Percentiles rank a stretch among this genome's conserved stretches.
Evolutionary conservation across 2,329 filamentous ascomycete species (phyloP).

Genomic region (Fusarium illudens): DNA sequence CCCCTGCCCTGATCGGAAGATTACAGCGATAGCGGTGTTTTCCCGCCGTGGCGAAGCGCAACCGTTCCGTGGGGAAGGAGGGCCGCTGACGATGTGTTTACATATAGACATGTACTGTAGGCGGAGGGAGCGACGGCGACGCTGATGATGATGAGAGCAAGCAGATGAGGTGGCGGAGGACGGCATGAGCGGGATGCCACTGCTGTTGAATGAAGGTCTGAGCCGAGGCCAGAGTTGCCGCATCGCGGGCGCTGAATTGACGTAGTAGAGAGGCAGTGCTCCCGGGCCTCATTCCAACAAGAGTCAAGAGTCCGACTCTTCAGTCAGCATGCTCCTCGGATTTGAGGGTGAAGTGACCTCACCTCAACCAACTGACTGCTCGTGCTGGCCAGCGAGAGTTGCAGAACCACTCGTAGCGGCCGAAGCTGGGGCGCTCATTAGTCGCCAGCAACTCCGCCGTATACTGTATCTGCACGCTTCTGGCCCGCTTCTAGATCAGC

Average conservation of each 20-base stretch:
- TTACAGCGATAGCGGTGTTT: constrained; percentile 5
- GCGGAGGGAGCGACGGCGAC: not conserved
- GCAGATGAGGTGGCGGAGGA: constrained; percentile 5
- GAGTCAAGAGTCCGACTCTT: constrained; percentile 13
- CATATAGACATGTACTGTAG: not conserved
- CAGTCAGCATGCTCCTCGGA: not conserved
- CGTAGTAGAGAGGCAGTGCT: not conserved
- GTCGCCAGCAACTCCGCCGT: constrained; percentile 35
- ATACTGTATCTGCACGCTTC: constrained; percentile 39
- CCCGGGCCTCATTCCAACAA: constrained; percentile 13
- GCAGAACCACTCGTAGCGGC: constrained; percentile 39
- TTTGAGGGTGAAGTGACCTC: constrained; percentile 22
- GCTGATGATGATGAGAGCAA: not conserved
- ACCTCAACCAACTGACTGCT: constrained; percentile 10
- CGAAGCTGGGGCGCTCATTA: constrained; percentile 42
- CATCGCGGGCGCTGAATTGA: constrained; percentile 6
- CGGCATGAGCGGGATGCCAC: constrained; percentile 4
- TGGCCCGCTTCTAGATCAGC: constrained; percentile 46
- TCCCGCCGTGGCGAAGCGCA: constrained; percentile 20
- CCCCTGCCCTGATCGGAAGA: not conserved
- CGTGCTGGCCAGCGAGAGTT: constrained; percentile 26
- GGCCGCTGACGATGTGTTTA: constrained; percentile 7
- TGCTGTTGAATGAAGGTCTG: not conserved
- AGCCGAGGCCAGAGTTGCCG: constrained; percentile 11
- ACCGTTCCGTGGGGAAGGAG: constrained; percentile 3